Conservation (phyloP, 345 rosid genomes). For the Eucalyptus melliodora region DNA sequence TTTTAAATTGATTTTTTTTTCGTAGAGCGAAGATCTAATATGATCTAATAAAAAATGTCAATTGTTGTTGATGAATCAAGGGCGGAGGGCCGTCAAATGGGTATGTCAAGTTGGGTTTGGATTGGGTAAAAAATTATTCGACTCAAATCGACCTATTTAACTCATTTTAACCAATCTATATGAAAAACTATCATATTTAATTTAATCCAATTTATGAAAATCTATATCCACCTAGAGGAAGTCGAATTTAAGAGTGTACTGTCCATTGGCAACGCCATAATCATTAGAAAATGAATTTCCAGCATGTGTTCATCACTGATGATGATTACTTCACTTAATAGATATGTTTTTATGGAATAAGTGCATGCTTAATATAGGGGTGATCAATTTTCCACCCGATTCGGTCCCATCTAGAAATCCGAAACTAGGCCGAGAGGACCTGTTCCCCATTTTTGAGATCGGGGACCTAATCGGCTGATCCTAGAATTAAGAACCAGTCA, state of each 20-base stretch:
- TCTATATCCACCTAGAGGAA: no score
- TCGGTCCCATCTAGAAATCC: no score
- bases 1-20: background rate
- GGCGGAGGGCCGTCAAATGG: accelerated
- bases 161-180: no score
- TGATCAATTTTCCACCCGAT: accelerated
- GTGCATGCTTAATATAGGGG: accelerated
- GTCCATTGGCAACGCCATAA: accelerated
- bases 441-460: no score
- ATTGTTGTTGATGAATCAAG: no score
- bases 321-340: accelerated
- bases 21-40: accelerated
- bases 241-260: accelerated
- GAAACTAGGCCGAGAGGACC: accelerated
- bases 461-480: no score
- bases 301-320: accelerated
- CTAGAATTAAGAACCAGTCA: no score
- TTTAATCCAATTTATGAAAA: no score
- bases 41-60: background rate
- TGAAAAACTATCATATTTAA: no score
- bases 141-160: no score
- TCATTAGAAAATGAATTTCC: no score
- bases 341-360: no score
- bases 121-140: accelerated
- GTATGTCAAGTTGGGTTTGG: accelerated